Evolutionary conservation across 192 early-diverging fungal species (phyloP).

Genomic region (Rhizophlyctis rosea): DNA sequence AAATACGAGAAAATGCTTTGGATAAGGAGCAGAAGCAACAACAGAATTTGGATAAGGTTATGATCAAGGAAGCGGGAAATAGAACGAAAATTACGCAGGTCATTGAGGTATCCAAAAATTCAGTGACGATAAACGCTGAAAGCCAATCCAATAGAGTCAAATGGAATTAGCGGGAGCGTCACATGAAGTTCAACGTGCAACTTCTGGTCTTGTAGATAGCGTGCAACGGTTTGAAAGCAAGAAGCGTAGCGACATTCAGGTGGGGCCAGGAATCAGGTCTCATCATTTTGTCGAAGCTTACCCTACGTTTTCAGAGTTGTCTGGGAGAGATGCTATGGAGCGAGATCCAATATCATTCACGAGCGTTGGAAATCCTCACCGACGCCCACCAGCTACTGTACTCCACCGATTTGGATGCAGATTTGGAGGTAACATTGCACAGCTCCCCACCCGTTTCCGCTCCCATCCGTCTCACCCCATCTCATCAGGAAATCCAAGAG

Average conservation of each 20-base stretch:
- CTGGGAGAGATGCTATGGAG: slow-evolving; percentile 24
- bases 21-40: slow-evolving; percentile 31
- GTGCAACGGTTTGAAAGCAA: slow-evolving; percentile 29
- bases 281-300: neutral
- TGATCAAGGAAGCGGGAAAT: slow-evolving; percentile 37
- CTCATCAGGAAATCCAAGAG: neutral
- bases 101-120: neutral
- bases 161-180: slow-evolving; percentile 35
- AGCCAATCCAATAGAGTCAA: slow-evolving; percentile 23
- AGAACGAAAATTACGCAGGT: slow-evolving; percentile 31
- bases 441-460: no score
- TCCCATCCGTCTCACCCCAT: no score
- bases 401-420: slow-evolving; percentile 15
- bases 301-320: slow-evolving; percentile 1
- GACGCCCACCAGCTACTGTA: slow-evolving; percentile 25
- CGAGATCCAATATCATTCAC: slow-evolving; percentile 12
- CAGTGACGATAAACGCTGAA: neutral
- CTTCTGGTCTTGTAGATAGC: slow-evolving; percentile 25
- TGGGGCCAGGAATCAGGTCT: neutral
- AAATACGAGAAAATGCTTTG: slow-evolving; percentile 27
- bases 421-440: slow-evolving; percentile 10
- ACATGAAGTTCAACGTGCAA: slow-evolving; percentile 23
- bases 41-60: slow-evolving; percentile 22
- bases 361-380: slow-evolving; percentile 26
- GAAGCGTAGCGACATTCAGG: slow-evolving; percentile 29